A percentile compares a stretch with the other conserved stretches of the same genome.
Conservation (phyloP, 148 eudicot species). For the Dysphania ambrosioides region DNA sequence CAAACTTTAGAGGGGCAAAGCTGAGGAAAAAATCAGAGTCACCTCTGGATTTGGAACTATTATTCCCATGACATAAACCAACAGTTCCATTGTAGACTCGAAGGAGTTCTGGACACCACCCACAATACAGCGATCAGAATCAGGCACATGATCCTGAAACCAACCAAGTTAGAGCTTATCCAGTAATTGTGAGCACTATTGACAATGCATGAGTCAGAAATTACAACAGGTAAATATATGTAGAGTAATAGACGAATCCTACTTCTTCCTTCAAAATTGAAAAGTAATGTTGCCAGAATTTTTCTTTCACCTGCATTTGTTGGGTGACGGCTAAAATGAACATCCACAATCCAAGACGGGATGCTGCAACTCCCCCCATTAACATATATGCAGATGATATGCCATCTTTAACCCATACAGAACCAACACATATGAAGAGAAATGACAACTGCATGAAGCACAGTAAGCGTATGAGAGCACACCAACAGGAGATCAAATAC, state of each 20-base stretch:
- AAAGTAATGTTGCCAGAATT: neutral
- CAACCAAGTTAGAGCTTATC: constrained; percentile 12
- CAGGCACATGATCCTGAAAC: constrained; percentile 73
- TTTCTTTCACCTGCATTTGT: constrained; percentile 91
- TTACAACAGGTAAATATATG: neutral
- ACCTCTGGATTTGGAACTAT: constrained; percentile 85
- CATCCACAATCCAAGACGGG: constrained; percentile 98
- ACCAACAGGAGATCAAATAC: neutral
- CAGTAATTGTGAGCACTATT: neutral
- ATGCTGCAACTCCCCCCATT: constrained; percentile 83
- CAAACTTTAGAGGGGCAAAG: too few relatives aligned
- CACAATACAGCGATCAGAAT: constrained; percentile 71
- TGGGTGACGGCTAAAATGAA: constrained; percentile 89
- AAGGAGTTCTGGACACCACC: constrained; percentile 95
- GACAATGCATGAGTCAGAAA: neutral
- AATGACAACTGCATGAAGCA: constrained; percentile 58
- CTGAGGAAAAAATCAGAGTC: neutral
- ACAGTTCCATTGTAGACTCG: constrained; percentile 71
- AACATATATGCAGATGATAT: constrained; percentile 54
- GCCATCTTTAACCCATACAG: constrained; percentile 52
- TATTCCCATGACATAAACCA: constrained; percentile 76
- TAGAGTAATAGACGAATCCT: neutral
- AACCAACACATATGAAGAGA: constrained; percentile 72
- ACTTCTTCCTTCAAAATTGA: neutral
- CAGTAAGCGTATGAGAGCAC: neutral